Evolutionary conservation across 805 yeast species (phyloP).

Genomic region (Cyberlindnera nakhonratchasimensis): DNA sequence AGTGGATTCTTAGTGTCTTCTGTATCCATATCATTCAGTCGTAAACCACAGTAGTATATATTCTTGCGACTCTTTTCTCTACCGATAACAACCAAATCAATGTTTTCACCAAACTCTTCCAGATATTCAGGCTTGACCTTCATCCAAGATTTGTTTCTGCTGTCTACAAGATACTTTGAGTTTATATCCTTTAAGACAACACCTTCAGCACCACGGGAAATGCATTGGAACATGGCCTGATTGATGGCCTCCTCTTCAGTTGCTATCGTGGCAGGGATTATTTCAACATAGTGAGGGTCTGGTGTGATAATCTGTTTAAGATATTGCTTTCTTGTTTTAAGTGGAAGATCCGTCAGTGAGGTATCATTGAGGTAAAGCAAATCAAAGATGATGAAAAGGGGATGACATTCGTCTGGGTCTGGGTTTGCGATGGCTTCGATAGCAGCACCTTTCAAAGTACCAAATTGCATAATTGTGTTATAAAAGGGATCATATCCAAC

Average conservation of each 20-base stretch:
- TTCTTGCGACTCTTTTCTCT: conserved; percentile 66
- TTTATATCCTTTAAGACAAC: conserved; percentile 65
- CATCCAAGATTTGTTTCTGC: conserved; percentile 67
- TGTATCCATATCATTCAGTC: conserved; percentile 39
- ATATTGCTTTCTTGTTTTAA: conserved; percentile 53
- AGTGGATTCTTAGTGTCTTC: conserved; percentile 21
- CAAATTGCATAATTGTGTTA: conserved; percentile 67
- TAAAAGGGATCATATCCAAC: conserved; percentile 72
- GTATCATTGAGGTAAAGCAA: conserved; percentile 64
- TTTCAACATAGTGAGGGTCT: conserved; percentile 40
- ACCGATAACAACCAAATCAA: conserved; percentile 80
- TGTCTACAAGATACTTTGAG: conserved; percentile 58
- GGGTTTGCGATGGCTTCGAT: neutral
- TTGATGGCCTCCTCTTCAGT: conserved; percentile 50
- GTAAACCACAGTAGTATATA: conserved; percentile 70
- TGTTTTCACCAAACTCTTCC: conserved; percentile 79
- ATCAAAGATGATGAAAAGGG: conserved; percentile 69
- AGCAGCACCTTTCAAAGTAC: conserved; percentile 72
- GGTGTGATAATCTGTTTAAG: conserved; percentile 45
- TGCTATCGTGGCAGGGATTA: conserved; percentile 41
- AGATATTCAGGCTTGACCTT: conserved; percentile 91
- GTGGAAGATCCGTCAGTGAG: conserved; percentile 51
- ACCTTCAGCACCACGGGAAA: conserved; percentile 73
- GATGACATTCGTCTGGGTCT: conserved; percentile 37
- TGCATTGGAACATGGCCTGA: conserved; percentile 51